Base-by-base conservation (phyloP, 2,329 filamentous ascomycete genomes). In the Periconia sp. region DNA sequence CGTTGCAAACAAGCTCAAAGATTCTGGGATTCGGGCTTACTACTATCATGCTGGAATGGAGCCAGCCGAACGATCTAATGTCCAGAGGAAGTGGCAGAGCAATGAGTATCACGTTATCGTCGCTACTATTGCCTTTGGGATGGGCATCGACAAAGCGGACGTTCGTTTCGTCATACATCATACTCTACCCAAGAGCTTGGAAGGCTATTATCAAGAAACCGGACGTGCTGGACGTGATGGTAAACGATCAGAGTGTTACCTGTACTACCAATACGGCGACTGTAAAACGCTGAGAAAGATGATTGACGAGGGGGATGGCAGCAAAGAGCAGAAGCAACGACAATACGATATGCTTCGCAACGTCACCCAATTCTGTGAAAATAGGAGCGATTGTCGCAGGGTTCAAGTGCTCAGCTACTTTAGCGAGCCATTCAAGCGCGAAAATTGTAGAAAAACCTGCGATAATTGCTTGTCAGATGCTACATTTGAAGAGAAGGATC, bases 71-170 rank as follows among this genome's bases (percentile, higher is more conserved):
- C 92, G 92, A 65, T 77, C 79, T 1, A 67, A 78, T 5, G 81
- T 94, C 4, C 92, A 97, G 68, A 81, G 81, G 47, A 71, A 84
- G 21, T 99, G 94, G 94, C 94, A 99, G 68, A 75, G 73, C 30
- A 90, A 91, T 5, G 73, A 77, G 37, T 82, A 86, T 59, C 88
- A 96, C 56, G 88, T 99, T 23, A 95, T 99, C 30, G 94, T 99
- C 36, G 95, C 94, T 15, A 99, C 94, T 0, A 97, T 99, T 68
- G 94, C 94, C 17, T 99, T 99, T 65, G 94, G 94, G 5, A 99
- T 99, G 94, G 94, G 94, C n/a, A 99, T 99, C 54, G 94, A 99
- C 75, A 99, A 99, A 69, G 83, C 92, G 1, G 88, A 99, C 66
- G 94, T 99, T 34, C 88, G 94, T 19, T 99, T 95, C 66, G 94